Evolutionary conservation across 345 rosid genomes (phyloP).

Genomic region (Carallia pectinifolia): DNA sequence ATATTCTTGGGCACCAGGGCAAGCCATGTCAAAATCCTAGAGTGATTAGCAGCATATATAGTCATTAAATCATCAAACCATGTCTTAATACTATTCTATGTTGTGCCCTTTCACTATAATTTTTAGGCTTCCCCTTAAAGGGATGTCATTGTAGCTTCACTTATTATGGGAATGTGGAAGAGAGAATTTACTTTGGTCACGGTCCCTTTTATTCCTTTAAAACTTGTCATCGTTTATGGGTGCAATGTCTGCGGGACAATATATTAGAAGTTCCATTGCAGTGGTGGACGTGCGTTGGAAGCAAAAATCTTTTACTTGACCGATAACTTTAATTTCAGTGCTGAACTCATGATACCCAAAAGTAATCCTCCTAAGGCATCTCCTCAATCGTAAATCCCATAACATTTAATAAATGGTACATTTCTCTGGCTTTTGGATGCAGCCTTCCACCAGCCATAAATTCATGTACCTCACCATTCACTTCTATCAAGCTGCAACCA

Average conservation of each 20-base stretch:
- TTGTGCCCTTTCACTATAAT: background rate
- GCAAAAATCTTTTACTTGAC: too few species aligned
- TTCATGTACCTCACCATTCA: slow-evolving; percentile 71
- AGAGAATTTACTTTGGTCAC: background rate
- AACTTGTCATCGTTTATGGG: too few species aligned
- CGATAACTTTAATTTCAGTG: too few species aligned
- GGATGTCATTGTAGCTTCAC: background rate
- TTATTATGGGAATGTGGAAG: background rate
- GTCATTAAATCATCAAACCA: background rate
- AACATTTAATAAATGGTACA: slow-evolving; percentile 45
- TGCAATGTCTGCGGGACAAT: too few species aligned
- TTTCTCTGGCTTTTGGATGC: slow-evolving; percentile 53
- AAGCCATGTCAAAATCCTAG: slow-evolving; percentile 48
- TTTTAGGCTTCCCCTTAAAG: background rate
- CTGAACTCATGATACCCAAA: too few species aligned
- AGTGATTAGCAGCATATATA: background rate
- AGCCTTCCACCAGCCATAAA: slow-evolving; percentile 73
- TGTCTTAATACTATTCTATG: background rate
- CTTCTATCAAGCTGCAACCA: slow-evolving; percentile 77
- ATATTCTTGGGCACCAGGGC: slow-evolving; percentile 59
- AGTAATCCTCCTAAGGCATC: slow-evolving; percentile 3
- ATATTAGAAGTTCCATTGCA: too few species aligned
- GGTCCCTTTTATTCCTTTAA: too few species aligned
- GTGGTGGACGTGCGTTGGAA: too few species aligned
- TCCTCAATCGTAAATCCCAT: slow-evolving; percentile 11